A percentile compares a stretch with the other conserved stretches of the same genome.
Evolutionary conservation across 2,329 filamentous ascomycete genomes (phyloP).

Genomic region (Diaporthe vexans): DNA sequence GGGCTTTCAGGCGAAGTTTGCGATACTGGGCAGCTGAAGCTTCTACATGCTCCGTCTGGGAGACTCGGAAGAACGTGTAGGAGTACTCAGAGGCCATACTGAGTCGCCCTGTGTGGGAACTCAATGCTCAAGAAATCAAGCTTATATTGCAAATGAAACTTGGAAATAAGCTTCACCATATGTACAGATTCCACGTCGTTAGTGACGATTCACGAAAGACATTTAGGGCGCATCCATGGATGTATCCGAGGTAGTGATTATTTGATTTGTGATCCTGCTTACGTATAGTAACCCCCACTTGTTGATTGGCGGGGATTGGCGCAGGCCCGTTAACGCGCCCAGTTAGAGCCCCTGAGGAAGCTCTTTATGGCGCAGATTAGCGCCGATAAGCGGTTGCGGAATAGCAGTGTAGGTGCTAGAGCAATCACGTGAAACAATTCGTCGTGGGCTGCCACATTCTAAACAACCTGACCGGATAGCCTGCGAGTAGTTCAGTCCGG

Average conservation of each 20-base stretch:
- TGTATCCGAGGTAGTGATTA: not conserved
- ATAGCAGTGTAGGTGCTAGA: too few species aligned
- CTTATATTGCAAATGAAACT: not conserved
- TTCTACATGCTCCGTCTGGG: constrained; percentile 1
- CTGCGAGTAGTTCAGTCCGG: too few species aligned
- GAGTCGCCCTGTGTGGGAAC: not conserved
- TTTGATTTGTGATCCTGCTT: constrained; percentile 2
- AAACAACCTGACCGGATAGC: too few species aligned
- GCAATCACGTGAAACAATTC: too few species aligned
- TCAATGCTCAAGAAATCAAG: not conserved
- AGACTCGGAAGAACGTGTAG: not conserved
- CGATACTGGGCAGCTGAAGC: not conserved
- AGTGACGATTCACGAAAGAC: not conserved
- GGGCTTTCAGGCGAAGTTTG: not conserved
- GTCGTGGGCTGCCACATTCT: too few species aligned
- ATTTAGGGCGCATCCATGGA: not conserved
- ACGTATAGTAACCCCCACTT: not conserved
- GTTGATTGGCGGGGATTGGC: not conserved
- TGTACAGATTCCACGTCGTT: not conserved
- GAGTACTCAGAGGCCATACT: not conserved
- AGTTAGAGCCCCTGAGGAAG: not conserved
- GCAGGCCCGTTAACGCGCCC: too few species aligned
- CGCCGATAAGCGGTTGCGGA: too few species aligned
- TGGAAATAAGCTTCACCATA: not conserved
- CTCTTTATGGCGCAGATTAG: too few species aligned